Conservation (phyloP, 2,329 filamentous ascomycete species). For the Ceratocystis destructans region DNA sequence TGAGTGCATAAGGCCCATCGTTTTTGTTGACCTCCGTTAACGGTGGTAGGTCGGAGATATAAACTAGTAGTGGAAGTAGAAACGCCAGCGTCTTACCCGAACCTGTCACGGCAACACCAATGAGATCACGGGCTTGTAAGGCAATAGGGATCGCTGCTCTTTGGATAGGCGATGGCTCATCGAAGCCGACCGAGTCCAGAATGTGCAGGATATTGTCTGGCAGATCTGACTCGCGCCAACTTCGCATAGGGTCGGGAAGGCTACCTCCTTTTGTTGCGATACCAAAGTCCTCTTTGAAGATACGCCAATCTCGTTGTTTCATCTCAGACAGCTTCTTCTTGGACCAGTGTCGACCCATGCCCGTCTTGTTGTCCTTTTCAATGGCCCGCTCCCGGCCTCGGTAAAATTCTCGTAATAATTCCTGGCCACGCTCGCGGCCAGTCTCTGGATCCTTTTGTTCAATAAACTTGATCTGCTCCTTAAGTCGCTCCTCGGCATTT, state of each 20-base stretch:
- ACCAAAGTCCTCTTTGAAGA: slow-evolving; percentile 98
- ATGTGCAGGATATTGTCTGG: slow-evolving; percentile 68
- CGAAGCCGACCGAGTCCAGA: slow-evolving; percentile 73
- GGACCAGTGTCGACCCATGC: slow-evolving; percentile 86
- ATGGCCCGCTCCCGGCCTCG: slow-evolving; percentile 47
- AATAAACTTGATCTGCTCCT: slow-evolving; percentile 52
- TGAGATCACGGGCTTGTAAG: slow-evolving; percentile 82
- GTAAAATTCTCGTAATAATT: slow-evolving; percentile 72
- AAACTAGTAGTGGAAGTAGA: slow-evolving; percentile 78
- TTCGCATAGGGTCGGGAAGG: slow-evolving; percentile 93
- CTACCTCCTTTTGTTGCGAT: slow-evolving; percentile 85
- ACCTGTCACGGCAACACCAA: slow-evolving; percentile 93
- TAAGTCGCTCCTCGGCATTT: slow-evolving; percentile 40
- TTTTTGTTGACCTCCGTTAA: slow-evolving; percentile 78
- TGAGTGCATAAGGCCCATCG: slow-evolving; percentile 93
- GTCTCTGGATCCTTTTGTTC: slow-evolving; percentile 62
- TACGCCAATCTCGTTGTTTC: slow-evolving; percentile 96
- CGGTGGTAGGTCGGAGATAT: slow-evolving; percentile 80
- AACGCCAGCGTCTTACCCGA: slow-evolving; percentile 98
- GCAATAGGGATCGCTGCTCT: slow-evolving; percentile 92
- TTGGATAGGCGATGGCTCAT: slow-evolving; percentile 82
- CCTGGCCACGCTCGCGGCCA: slow-evolving; percentile 60
- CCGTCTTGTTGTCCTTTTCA: slow-evolving; percentile 56
- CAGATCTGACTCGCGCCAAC: slow-evolving; percentile 73
- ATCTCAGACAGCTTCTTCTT: slow-evolving; percentile 87